A percentile compares a stretch with the other conserved stretches of the same genome.
Evolutionary conservation across 352 stramenopile species (phyloP).

Genomic region (Globisporangium mamillatum): DNA sequence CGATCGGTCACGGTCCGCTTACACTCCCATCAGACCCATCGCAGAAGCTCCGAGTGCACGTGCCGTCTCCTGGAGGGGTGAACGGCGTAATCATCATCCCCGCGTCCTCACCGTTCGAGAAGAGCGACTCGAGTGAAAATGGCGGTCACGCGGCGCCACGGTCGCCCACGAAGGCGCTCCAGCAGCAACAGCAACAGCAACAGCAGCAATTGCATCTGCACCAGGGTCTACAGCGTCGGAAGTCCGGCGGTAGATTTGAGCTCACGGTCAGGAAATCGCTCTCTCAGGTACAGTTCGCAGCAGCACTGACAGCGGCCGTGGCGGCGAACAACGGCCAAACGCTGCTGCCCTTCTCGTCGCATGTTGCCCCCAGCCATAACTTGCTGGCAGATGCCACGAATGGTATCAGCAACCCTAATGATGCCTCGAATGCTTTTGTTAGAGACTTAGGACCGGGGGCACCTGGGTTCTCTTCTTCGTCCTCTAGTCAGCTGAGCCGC

Average conservation of each 20-base stretch:
- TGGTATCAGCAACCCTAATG: not conserved
- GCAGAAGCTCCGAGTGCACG: conserved; percentile 56
- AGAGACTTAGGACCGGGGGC: not conserved
- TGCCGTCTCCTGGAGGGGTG: conserved; percentile 50
- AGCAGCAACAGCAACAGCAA: conserved; percentile 18
- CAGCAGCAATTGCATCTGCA: conserved; percentile 13
- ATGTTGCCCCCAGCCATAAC: not conserved
- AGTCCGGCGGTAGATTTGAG: conserved; percentile 28
- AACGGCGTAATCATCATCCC: conserved; percentile 61
- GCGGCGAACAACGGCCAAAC: conserved; percentile 5
- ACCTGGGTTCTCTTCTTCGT: not conserved
- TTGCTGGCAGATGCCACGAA: not conserved
- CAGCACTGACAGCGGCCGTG: conserved; percentile 21
- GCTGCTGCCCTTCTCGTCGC: not conserved
- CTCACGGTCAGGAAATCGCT: conserved; percentile 38
- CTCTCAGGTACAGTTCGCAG: conserved; percentile 43
- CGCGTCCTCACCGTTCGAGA: conserved; percentile 15
- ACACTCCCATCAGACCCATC: conserved; percentile 51
- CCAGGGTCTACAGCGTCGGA: conserved; percentile 30
- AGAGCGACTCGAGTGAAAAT: not conserved
- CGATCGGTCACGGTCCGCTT: conserved; percentile 44
- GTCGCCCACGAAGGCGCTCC: conserved; percentile 9
- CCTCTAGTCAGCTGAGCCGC: conserved; percentile 1
- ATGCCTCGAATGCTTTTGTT: not conserved
- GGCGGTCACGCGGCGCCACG: not conserved